Conservation (phyloP, 2,329 filamentous ascomycete species). For the Ophiostoma angusticollis region DNA sequence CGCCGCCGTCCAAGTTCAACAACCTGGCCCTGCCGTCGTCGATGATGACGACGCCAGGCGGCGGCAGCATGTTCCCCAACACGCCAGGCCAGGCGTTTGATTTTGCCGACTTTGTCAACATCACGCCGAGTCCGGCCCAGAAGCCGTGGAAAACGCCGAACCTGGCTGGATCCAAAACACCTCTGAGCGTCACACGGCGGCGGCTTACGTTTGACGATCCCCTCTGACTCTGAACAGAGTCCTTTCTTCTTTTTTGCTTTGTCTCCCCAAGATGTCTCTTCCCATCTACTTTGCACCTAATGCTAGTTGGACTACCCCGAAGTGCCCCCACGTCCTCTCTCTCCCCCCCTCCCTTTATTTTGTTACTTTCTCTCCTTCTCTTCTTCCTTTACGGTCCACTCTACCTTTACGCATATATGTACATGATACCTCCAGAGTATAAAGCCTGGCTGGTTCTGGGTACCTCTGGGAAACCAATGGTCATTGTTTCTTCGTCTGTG, state of each 20-base stretch:
- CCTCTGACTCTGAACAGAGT: slow-evolving; percentile 6
- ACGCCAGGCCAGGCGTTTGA: slow-evolving; percentile 81
- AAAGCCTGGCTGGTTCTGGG: slow-evolving; percentile 14
- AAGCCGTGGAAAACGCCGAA: slow-evolving; percentile 75
- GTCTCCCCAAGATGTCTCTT: background rate
- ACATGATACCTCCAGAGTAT: slow-evolving; percentile 13
- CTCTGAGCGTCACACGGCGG: slow-evolving; percentile 56
- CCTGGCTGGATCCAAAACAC: slow-evolving; percentile 34
- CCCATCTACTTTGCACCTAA: slow-evolving; percentile 9
- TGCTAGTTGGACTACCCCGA: slow-evolving; percentile 12
- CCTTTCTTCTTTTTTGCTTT: background rate
- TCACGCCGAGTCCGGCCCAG: slow-evolving; percentile 90
- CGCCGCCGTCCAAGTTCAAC: slow-evolving; percentile 57
- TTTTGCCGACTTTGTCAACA: slow-evolving; percentile 94
- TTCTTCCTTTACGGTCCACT: background rate
- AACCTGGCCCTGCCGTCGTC: slow-evolving; percentile 63
- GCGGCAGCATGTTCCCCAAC: slow-evolving; percentile 53
- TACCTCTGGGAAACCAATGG: slow-evolving; percentile 6
- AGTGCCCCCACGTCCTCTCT: background rate
- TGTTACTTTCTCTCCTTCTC: background rate
- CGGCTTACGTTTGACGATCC: slow-evolving; percentile 67
- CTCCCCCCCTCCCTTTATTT: background rate
- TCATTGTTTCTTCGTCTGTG: background rate
- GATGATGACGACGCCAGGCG: slow-evolving; percentile 78
- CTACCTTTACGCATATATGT: slow-evolving; percentile 4